A percentile compares a stretch with the other conserved stretches of the same genome.
Evolutionary conservation across 306 rosid species (phyloP).

Genomic region (Sophora flavescens): DNA sequence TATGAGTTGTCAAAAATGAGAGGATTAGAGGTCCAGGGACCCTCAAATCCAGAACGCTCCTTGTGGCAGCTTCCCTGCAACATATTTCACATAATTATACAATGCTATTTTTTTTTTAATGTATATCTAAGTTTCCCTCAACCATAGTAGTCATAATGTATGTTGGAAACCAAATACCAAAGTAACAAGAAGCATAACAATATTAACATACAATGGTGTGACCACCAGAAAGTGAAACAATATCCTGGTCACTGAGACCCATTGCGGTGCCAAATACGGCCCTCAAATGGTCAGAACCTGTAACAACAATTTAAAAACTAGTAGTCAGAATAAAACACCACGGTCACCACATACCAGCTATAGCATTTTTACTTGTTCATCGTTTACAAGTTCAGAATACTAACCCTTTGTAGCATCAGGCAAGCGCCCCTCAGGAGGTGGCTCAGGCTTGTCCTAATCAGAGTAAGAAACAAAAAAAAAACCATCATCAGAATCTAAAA

Average conservation of each 20-base stretch:
- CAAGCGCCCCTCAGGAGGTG: slow-evolving; percentile 79
- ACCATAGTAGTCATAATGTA: background rate
- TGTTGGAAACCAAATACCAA: background rate
- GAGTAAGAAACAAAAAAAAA: background rate
- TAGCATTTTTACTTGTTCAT: background rate
- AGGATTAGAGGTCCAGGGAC: slow-evolving; percentile 77
- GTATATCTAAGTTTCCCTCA: background rate
- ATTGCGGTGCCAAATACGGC: slow-evolving; percentile 63
- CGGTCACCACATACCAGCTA: background rate
- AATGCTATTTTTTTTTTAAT: background rate
- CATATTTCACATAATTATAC: background rate
- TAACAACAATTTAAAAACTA: background rate
- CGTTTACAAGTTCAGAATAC: background rate
- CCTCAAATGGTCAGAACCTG: slow-evolving; percentile 79
- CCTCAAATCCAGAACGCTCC: slow-evolving; percentile 87
- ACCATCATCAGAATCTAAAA: background rate
- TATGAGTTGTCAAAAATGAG: slow-evolving; percentile 76
- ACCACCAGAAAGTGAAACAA: slow-evolving; percentile 80
- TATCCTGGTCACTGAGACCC: slow-evolving; percentile 80
- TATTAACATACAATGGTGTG: slow-evolving; percentile 65
- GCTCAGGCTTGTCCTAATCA: slow-evolving; percentile 61
- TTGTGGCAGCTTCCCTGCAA: slow-evolving; percentile 78
- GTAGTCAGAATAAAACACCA: background rate
- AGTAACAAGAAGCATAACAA: background rate
- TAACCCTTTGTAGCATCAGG: slow-evolving; percentile 71